A percentile compares a stretch with the other conserved stretches of the same genome.
Conservation (phyloP, 2,329 filamentous ascomycete genomes). For the Alternaria solani region DNA sequence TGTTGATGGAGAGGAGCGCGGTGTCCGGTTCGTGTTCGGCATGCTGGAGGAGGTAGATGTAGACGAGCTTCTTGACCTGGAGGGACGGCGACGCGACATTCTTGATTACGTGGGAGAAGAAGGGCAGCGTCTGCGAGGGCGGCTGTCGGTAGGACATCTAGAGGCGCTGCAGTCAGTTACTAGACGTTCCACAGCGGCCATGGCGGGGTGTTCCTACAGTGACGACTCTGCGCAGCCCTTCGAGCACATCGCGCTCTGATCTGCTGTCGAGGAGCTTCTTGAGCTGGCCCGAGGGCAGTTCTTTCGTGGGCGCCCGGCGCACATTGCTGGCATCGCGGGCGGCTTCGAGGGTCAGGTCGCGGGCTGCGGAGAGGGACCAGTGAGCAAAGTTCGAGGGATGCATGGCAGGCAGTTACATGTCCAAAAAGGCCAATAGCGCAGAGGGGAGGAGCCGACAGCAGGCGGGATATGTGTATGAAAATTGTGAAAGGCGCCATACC, state of each 20-base stretch:
- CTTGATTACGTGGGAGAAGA: constrained; percentile 98
- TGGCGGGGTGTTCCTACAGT: constrained; percentile 67
- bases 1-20: constrained; percentile 95
- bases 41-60: constrained; percentile 97
- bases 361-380: constrained; percentile 67
- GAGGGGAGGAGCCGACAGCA: not conserved
- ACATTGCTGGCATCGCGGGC: constrained; percentile 80
- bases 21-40: constrained; percentile 96
- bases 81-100: constrained; percentile 94
- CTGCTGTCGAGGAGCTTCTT: constrained; percentile 95
- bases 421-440: constrained; percentile 17
- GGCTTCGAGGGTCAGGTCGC: constrained; percentile 96
- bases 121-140: constrained; percentile 71
- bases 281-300: constrained; percentile 81
- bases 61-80: constrained; percentile 97
- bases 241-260: constrained; percentile 89
- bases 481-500: constrained; percentile 62
- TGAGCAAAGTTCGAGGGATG: constrained; percentile 51
- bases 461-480: constrained; percentile 5
- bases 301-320: constrained; percentile 65
- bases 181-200: constrained; percentile 12
- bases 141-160: constrained; percentile 97
- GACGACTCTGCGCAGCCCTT: constrained; percentile 87
- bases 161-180: constrained; percentile 27
- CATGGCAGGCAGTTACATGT: constrained; percentile 30